Percentiles rank a stretch among this genome's conserved stretches.
Conservation (phyloP, 1,139 yeast genomes). For the Candida glucosophila region DNA sequence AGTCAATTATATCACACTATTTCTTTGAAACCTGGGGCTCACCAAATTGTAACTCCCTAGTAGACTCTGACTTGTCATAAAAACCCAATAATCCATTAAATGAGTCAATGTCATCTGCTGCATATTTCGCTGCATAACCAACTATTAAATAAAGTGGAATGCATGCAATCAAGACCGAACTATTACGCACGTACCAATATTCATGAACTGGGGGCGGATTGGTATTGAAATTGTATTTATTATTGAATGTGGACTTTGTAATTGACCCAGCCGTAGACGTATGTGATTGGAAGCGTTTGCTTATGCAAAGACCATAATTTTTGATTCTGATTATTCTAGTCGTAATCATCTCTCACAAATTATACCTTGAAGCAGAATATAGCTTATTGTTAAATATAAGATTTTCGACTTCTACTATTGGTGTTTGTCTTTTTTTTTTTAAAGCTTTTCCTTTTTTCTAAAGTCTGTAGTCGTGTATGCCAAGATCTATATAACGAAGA, state of each 20-base stretch:
- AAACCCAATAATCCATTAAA: slow-evolving; percentile 25
- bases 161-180: slow-evolving; percentile 28
- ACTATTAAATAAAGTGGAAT: slow-evolving; percentile 29
- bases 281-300: slow-evolving; percentile 28
- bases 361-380: too few relatives aligned
- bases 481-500: too few relatives aligned
- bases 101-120: slow-evolving; percentile 22
- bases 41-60: slow-evolving; percentile 28
- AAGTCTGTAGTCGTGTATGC: too few relatives aligned
- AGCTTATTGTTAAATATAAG: slow-evolving; percentile 1
- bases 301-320: too few relatives aligned
- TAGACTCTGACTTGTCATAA: slow-evolving; percentile 30
- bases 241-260: slow-evolving; percentile 25
- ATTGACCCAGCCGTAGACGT: slow-evolving; percentile 13
- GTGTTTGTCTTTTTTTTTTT: too few relatives aligned
- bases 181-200: slow-evolving; percentile 37
- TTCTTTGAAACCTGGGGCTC: slow-evolving; percentile 22
- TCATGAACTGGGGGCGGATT: slow-evolving; percentile 42
- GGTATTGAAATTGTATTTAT: slow-evolving; percentile 35
- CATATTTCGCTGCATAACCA: slow-evolving; percentile 26
- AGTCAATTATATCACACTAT: too few relatives aligned
- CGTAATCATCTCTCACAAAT: too few relatives aligned
- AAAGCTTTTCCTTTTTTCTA: too few relatives aligned
- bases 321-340: too few relatives aligned
- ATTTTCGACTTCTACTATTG: too few relatives aligned